Percentiles rank a stretch among this genome's conserved stretches.
Conservation (phyloP, 768 basidiomycete species). For the Candolleomyces aberdarensis region DNA sequence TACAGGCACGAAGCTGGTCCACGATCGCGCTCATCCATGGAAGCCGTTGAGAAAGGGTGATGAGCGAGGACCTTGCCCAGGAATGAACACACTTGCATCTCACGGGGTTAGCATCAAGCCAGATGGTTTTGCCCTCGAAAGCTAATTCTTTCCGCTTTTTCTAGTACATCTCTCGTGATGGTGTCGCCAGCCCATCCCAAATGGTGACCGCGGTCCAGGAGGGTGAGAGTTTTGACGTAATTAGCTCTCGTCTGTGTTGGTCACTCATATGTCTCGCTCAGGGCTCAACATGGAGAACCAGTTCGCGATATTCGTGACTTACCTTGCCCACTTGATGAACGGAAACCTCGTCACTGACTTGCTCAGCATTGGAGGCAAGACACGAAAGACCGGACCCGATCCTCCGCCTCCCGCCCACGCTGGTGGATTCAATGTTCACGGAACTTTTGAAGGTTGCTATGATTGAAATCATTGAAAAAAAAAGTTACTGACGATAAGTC, state of each 20-base stretch:
- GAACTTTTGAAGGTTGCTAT: constrained; percentile 12
- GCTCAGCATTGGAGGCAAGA: no score
- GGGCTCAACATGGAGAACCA: constrained; percentile 8
- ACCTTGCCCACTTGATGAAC: no score
- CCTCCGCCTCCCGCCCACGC: no score
- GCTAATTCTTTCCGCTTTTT: background rate
- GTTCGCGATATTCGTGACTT: no score
- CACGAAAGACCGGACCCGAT: no score
- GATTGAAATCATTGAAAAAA: no score
- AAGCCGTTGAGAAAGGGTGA: constrained; percentile 7
- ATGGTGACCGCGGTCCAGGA: background rate
- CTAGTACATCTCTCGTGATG: constrained; percentile 10
- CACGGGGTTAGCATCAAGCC: no score
- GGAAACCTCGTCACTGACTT: no score
- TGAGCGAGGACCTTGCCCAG: no score
- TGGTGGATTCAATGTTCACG: background rate
- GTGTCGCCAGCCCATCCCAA: constrained; percentile 1
- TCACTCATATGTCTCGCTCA: background rate
- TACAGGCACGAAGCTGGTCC: constrained; percentile 7
- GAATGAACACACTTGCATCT: no score
- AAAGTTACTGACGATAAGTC: no score
- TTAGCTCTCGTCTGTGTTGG: background rate
- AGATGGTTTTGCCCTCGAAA: background rate
- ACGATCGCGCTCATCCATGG: constrained; percentile 16
- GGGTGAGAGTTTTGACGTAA: constrained; percentile 3